phyloP scores from a whole-genome alignment of 768 basidiomycete species.

The Termitomyces sp. region DNA sequence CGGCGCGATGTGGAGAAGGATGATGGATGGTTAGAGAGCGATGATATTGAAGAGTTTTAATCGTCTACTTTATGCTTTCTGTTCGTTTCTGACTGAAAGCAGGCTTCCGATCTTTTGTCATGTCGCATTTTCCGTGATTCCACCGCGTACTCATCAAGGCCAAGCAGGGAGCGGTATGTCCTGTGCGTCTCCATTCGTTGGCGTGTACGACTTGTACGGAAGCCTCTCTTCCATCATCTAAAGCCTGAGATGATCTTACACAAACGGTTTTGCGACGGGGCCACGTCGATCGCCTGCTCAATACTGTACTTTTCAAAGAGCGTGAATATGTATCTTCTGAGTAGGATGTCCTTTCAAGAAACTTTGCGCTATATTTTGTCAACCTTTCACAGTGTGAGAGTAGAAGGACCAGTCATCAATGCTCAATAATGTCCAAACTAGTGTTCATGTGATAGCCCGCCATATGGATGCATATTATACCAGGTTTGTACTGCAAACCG shows the following conservation, averaged over 20 bases:
- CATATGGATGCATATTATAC: too few relatives aligned
- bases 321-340: background rate
- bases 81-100: background rate
- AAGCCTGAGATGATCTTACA: background rate
- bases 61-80: background rate
- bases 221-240: background rate
- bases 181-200: background rate
- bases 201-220: background rate
- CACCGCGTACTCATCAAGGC: background rate
- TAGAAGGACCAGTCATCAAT: too few relatives aligned
- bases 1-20: constrained; percentile 23
- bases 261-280: background rate
- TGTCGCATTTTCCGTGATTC: too few relatives aligned
- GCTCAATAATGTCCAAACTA: too few relatives aligned
- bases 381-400: background rate
- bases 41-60: constrained; percentile 54
- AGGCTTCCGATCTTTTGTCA: background rate
- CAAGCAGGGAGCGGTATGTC: background rate
- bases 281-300: background rate
- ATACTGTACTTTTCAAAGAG: background rate
- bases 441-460: background rate
- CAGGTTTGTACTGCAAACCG: too few relatives aligned
- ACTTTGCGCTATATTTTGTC: background rate
- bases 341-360: background rate
- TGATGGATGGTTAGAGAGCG: constrained; percentile 49